Conservation (phyloP, 2,329 filamentous ascomycete species). For the Chaetoscypha palmicola region DNA sequence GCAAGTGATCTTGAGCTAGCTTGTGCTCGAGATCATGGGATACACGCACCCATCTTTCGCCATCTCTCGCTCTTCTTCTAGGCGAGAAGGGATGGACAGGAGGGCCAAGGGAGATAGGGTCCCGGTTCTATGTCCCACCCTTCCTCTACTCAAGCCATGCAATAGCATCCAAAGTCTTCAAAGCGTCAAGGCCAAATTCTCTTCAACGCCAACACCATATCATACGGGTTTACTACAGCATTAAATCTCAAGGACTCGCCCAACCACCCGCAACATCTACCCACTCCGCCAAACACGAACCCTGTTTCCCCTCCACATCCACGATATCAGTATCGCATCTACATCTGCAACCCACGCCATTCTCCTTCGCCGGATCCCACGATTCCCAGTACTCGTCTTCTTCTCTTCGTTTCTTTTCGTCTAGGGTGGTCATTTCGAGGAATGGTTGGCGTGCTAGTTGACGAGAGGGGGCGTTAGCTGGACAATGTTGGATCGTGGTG, state of each 20-base stretch:
- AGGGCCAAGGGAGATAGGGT: no score
- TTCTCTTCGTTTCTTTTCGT: conserved; percentile 77
- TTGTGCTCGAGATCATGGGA: no score
- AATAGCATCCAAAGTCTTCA: no score
- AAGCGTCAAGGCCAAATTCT: neutral
- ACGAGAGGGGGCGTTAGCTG: conserved; percentile 83
- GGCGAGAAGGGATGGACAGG: no score
- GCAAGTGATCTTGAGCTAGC: no score
- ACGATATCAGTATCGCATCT: conserved; percentile 95
- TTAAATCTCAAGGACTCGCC: conserved; percentile 43
- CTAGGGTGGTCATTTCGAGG: conserved; percentile 71
- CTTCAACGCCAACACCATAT: neutral
- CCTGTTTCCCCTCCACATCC: conserved; percentile 95
- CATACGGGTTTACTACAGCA: no score
- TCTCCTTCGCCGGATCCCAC: conserved; percentile 82
- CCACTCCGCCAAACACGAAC: conserved; percentile 92
- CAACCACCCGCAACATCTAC: conserved; percentile 95
- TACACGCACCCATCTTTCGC: no score
- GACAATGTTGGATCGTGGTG: conserved; percentile 97
- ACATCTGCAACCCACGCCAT: conserved; percentile 93
- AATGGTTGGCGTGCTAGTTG: conserved; percentile 76
- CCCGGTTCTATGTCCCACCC: no score
- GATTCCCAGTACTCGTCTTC: conserved; percentile 96
- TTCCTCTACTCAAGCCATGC: no score
- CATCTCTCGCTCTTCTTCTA: no score